Base-by-base conservation (phyloP, 83 land plant genomes). In the Picea abies region DNA sequence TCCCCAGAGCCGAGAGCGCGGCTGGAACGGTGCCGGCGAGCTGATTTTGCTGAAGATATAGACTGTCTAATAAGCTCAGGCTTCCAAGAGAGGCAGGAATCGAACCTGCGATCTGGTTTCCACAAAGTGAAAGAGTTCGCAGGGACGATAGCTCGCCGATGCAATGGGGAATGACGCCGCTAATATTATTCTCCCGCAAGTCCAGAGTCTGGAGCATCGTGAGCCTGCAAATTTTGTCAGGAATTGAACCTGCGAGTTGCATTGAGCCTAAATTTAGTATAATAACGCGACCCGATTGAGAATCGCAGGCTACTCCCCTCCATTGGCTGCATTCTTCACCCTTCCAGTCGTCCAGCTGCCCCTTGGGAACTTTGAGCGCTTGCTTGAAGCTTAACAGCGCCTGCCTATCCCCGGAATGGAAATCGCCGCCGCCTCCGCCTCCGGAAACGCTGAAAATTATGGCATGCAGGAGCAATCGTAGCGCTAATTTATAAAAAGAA, bases 201-300 rank as follows among this genome's bases (percentile, higher is more conserved):
- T 85, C 82, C 67, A 92, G n/a, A 16, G 79, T 32, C 60, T 78
- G 72, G 52, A 87, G 84, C 49, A 63, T 47, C 8, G 88, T 23
- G 44, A 91, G 84, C 14, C 47, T 41, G 83, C 91, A 91, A 66
- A 89, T 79, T 35, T 35, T 14, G 77, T 84, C 84, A 32, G 84
- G 83, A 63, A 90, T 35, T 16, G 71, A 35, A n/a, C 94, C 94
- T 60, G 89, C 81, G 73, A 92, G 70, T 84, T 65, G 71, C 83
- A 84, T 63, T 44, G 75, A 12, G 35, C 84, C 60, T 60, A 90
- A 81, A 82, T 85, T 64, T 39, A 92, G 17, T 20, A 76, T n/a
- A 39, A 47, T 69, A 15, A 92, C 88, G 0, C 89, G 83, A 79
- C 94, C 92, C 11, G 90, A 84, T 29, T 64, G 80, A 65, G 77